Evolutionary conservation across 78 protist genomes (phyloP).

Genomic region (Dictyostelium citrinum): DNA sequence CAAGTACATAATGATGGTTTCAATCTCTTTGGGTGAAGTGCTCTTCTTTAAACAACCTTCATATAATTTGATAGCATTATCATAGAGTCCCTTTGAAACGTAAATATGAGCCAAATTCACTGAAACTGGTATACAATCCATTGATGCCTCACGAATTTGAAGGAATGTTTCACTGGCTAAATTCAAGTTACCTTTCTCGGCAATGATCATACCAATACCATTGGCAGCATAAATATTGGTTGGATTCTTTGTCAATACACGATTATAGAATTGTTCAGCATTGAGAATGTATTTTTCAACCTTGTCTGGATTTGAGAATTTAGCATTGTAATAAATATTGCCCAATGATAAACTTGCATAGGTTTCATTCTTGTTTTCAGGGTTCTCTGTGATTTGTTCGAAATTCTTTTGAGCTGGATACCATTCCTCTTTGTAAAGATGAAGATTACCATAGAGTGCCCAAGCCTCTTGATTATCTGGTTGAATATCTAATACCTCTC

Average conservation of each 20-base stretch:
- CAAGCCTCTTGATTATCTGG: conserved; percentile 61
- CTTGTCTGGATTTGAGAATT: conserved; percentile 20
- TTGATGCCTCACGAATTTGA: conserved; percentile 63
- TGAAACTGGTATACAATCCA: conserved; percentile 19
- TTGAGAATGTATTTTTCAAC: conserved; percentile 34
- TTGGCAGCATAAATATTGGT: conserved; percentile 86
- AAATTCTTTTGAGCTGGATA: conserved; percentile 79
- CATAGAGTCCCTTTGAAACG: conserved; percentile 15
- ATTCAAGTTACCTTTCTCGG: conserved; percentile 46
- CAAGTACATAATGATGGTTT: conserved; percentile 21
- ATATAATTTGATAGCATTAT: conserved; percentile 71
- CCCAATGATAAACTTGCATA: conserved; percentile 75
- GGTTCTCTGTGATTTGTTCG: conserved; percentile 50
- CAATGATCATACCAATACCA: conserved; percentile 86
- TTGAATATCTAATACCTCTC: conserved; percentile 34
- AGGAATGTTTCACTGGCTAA: conserved; percentile 77
- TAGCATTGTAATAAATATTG: conserved; percentile 57
- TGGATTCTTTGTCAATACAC: conserved; percentile 40
- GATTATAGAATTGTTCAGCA: conserved; percentile 55
- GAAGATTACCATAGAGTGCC: conserved; percentile 67
- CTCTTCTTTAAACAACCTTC: conserved; percentile 77
- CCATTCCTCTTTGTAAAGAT: conserved; percentile 77
- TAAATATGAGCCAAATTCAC: conserved; percentile 56
- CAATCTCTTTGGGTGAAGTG: conserved; percentile 25
- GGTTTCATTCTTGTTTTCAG: conserved; percentile 60